phyloP scores from a whole-genome alignment of 2,329 filamentous ascomycete genomes.

The Colletotrichum falcatum region DNA sequence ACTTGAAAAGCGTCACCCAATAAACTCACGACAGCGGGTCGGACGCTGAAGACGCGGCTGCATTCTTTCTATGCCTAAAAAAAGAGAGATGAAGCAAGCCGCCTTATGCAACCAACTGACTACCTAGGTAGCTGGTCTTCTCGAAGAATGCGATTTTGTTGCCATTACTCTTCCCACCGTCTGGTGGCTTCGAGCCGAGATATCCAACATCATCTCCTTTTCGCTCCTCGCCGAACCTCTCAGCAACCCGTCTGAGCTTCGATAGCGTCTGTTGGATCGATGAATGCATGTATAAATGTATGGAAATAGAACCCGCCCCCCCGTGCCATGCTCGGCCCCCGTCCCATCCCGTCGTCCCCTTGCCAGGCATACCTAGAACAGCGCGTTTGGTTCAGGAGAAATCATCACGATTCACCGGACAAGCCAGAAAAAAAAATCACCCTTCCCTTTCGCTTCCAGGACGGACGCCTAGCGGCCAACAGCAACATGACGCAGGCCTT shows the following conservation, averaged over 20 bases:
- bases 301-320: slow-evolving; percentile 5
- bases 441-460: slow-evolving; percentile 11
- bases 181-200: neutral
- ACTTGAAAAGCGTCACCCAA: slow-evolving; percentile 15
- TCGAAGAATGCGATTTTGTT: slow-evolving; percentile 4
- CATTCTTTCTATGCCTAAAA: too few relatives aligned
- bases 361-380: neutral
- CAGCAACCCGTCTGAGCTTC: neutral
- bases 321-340: neutral
- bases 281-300: too few relatives aligned
- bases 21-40: slow-evolving; percentile 17
- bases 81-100: neutral
- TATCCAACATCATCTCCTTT: slow-evolving; percentile 26
- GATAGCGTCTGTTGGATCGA: slow-evolving; percentile 5
- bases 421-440: slow-evolving; percentile 1
- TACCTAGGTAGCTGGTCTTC: neutral
- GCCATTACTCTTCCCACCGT: neutral
- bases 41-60: too few relatives aligned
- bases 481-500: slow-evolving; percentile 10
- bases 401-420: too few relatives aligned
- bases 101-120: neutral
- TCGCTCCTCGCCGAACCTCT: slow-evolving; percentile 10
- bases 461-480: slow-evolving; percentile 2
- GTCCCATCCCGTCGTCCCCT: slow-evolving; percentile 1
- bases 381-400: neutral